Conservation (phyloP, 345 rosid genomes). For the Dovyalis caffra region DNA sequence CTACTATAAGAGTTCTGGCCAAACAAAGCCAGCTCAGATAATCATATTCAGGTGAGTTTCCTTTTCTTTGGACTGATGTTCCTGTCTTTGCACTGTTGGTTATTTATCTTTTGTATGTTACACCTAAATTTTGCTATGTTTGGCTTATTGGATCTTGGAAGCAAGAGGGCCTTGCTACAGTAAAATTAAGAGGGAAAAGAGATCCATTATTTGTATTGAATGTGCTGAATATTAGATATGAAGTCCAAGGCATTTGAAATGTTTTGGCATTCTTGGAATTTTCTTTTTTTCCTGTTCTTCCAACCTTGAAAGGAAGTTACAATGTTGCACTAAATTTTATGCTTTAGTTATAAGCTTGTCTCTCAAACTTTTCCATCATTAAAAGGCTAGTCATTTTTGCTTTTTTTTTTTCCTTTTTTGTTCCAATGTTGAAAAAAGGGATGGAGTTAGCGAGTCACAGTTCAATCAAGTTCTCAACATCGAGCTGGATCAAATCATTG, state of each 20-base stretch:
- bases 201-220: background rate
- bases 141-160: background rate
- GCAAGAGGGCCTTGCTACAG: background rate
- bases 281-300: background rate
- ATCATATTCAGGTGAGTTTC: constrained; percentile 23
- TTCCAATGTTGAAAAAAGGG: constrained; percentile 12
- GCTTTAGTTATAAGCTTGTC: background rate
- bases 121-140: background rate
- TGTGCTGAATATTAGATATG: background rate
- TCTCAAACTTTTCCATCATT: background rate
- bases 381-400: background rate
- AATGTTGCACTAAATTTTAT: background rate
- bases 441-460: constrained; percentile 31
- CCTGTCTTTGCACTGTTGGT: background rate
- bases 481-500: constrained; percentile 23
- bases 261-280: background rate
- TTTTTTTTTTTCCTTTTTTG: background rate
- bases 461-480: constrained; percentile 29
- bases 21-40: constrained; percentile 21
- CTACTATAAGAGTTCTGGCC: constrained; percentile 23
- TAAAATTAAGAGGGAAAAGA: background rate
- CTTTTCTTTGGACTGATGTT: background rate
- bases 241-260: background rate
- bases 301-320: background rate
- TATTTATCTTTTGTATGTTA: background rate